Base-by-base conservation (phyloP, 2,329 filamentous ascomycete genomes). In the Phoma sp. region DNA sequence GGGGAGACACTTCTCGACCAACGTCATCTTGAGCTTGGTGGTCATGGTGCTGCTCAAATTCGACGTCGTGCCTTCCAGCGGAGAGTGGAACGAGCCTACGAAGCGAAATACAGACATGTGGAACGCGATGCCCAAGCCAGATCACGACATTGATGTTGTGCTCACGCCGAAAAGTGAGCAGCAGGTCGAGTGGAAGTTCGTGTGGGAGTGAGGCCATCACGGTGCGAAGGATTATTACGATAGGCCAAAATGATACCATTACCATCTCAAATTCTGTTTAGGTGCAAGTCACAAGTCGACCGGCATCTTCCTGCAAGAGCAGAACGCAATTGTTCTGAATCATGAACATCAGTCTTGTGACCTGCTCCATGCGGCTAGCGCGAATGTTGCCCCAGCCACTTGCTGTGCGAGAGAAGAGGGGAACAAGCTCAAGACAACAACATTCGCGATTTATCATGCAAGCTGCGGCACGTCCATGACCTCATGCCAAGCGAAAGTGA, bases 1-100 rank as follows among this genome's bases (percentile, higher is more conserved):
- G 2, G 75, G 74, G 6, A 64, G 73, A 5, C 69, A 76, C 50
- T 77, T 76, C 47, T 74, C 74, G 0, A 72, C 52, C 1, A 72
- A 66, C 7, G 69, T 73, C 25, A 71, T 76, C 14, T 36, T 73
- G 10, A 64, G 66, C 5, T 47, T 74, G 7, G 67, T 62, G 1
- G 67, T 72, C 0, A 70, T 76, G 61, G 37, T 76, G 13, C 33
- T 75, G 10, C 36, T 72, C 30, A 61, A 71, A 7, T 77, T 68
- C 49, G 70, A 77, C 42, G 42, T 76, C 3, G 11, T 33, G 11
- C 66, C 71, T 0, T 7, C 38, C 0, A 39, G 55, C 11, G 69
- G 64, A 5, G 11, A 36, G 14, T 72, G 69, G 69, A 39, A 14
- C 8, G 44, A 56, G 41, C 67, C 67, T 7, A 64, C 60, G 2